Percentiles rank a stretch among this genome's conserved stretches.
Conservation (phyloP, 768 basidiomycete genomes). For the Psilocybe azurescens region DNA sequence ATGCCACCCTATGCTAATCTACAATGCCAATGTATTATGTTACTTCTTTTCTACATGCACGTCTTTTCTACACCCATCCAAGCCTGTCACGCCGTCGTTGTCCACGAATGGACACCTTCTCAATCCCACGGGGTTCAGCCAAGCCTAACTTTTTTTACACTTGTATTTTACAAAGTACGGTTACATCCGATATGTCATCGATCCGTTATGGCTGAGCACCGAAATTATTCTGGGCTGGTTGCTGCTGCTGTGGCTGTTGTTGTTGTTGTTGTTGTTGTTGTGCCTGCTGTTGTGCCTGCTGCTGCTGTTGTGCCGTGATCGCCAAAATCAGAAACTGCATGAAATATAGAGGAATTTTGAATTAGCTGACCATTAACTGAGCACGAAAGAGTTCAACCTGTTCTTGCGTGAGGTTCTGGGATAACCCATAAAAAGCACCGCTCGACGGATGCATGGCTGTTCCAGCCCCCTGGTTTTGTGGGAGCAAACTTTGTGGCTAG, state of each 20-base stretch:
- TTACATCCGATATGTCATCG: neutral
- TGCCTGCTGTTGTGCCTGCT: constrained; percentile 18
- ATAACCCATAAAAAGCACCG: constrained; percentile 24
- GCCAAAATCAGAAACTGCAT: constrained; percentile 14
- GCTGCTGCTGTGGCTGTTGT: constrained; percentile 24
- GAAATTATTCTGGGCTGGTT: constrained; percentile 17
- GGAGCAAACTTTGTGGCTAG: constrained; percentile 22
- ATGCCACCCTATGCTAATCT: neutral
- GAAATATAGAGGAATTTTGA: neutral
- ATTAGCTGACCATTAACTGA: constrained; percentile 19
- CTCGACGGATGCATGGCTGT: constrained; percentile 5
- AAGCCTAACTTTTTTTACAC: neutral
- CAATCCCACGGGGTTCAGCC: neutral
- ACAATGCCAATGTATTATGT: neutral
- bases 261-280: constrained; percentile 21
- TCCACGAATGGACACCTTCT: neutral
- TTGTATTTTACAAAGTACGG: neutral
- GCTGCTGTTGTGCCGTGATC: constrained; percentile 18
- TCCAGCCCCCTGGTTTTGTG: constrained; percentile 21
- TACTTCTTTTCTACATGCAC: neutral
- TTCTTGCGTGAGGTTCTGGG: constrained; percentile 29
- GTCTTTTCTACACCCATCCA: neutral
- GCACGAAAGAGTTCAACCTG: constrained; percentile 24
- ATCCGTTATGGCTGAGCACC: constrained; percentile 5
- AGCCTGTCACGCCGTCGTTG: neutral